Evolutionary conservation across 2,329 filamentous ascomycete genomes (phyloP), one percentile per base, ranked within the genome.

Genomic region (Penicillium hordei): DNA sequence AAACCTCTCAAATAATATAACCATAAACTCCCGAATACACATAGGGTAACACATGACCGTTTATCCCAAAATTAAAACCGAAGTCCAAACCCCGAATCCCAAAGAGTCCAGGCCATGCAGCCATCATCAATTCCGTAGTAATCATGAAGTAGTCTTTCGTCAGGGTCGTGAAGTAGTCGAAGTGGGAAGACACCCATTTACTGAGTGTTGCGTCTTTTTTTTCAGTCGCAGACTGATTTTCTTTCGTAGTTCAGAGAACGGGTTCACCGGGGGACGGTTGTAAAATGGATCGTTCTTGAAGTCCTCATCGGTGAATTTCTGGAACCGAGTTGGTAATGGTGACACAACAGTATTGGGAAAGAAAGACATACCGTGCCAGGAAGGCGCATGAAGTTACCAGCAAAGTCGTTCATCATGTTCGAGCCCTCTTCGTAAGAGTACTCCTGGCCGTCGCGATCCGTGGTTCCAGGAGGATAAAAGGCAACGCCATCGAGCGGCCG

Each of bases 361-460:
- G 43, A 13, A 21, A 52, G 44, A 82, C 88, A 75, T 81, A 94
- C 91, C 64, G 90, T 72, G 49, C 86, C 86, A 4, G 87, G 84
- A 79, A 86, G 93, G 46, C 90, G 84, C 76, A 86, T 89, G 70
- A 94, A 96, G 60, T 89, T 85, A 0, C 78, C 75, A 51, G 46
- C 1, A 23, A 68, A 69, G 31, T 74, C 73, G 67, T 93, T 90
- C 88, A 93, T 92, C 71, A 96, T 80, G 68, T 96, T 91, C 2
- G 88, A 83, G n/a, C 92, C 92, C 69, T 97, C 92, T 67, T 91
- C 81, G 68, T 97, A 97, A 29, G 87, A 64, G 80, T 95, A 90
- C 12, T 83, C 78, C 52, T 86, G 82, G 3, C 93, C 93, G 55
- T 84, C 81, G 19, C 83, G 76, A 70, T 95, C 92, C 1, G 76